Evolutionary conservation across 352 stramenopile species (phyloP).

Genomic region (Phytophthora agathidicida): DNA sequence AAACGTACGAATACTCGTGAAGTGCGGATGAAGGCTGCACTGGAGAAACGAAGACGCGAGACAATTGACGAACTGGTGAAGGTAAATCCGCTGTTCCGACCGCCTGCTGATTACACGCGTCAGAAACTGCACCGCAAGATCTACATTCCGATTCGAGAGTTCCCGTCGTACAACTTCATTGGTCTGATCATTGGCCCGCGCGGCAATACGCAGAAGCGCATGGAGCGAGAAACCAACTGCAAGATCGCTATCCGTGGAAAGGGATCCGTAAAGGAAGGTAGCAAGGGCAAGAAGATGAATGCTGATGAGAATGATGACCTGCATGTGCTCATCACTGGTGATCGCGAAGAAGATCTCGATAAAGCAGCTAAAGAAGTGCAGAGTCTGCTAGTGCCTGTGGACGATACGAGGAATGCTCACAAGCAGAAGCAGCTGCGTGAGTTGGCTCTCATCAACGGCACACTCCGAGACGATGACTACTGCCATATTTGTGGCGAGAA

Average conservation of each 20-base stretch:
- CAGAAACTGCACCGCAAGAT: constrained; percentile 96
- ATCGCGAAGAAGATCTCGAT: constrained; percentile 89
- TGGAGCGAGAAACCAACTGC: constrained; percentile 98
- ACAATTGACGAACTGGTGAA: constrained; percentile 97
- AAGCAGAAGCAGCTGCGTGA: constrained; percentile 99
- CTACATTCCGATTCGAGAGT: constrained; percentile 97
- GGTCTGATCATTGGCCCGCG: constrained; percentile 98
- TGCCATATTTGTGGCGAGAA: constrained; percentile 98
- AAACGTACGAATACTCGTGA: constrained; percentile 97
- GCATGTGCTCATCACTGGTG: constrained; percentile 94
- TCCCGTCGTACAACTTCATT: constrained; percentile 99
- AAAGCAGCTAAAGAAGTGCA: constrained; percentile 90
- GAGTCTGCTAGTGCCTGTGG: constrained; percentile 90
- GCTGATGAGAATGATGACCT: constrained; percentile 96
- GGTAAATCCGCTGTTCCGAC: constrained; percentile 92
- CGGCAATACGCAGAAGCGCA: constrained; percentile 99
- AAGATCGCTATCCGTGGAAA: constrained; percentile 99
- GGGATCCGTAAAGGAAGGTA: constrained; percentile 97
- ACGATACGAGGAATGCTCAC: constrained; percentile 94
- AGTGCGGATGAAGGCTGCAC: constrained; percentile 91
- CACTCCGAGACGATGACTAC: constrained; percentile 97
- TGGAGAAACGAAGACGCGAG: constrained; percentile 91
- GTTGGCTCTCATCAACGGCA: constrained; percentile 99
- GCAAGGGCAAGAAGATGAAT: constrained; percentile 92
- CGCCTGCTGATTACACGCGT: constrained; percentile 88